Conservation (phyloP, 2,329 filamentous ascomycete genomes). For the Diaporthe eres region DNA sequence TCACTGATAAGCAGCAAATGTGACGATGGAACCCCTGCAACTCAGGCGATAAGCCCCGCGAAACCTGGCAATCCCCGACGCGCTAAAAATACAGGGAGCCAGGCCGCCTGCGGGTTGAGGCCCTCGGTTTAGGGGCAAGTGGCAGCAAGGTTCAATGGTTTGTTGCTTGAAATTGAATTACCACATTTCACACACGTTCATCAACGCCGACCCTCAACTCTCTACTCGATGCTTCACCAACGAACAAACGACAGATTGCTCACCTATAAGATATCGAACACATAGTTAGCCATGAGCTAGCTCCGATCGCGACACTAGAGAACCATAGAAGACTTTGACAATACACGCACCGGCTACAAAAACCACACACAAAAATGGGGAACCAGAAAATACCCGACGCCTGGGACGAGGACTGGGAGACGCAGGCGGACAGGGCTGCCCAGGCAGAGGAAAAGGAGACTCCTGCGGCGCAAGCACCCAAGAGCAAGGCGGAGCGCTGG, state of each 20-base stretch:
- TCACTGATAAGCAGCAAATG: conserved; percentile 32
- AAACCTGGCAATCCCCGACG: conserved; percentile 20
- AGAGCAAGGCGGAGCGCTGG: conserved; percentile 82
- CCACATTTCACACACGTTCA: not conserved
- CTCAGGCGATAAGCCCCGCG: conserved; percentile 37
- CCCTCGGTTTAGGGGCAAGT: conserved; percentile 8
- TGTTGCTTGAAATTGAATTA: conserved; percentile 11
- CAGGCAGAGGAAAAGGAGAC: conserved; percentile 56
- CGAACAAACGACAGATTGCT: conserved; percentile 6
- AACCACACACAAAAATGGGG: conserved; percentile 55
- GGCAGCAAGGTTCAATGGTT: conserved; percentile 1
- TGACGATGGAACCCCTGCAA: not conserved
- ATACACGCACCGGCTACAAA: not conserved
- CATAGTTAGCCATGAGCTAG: conserved; percentile 17
- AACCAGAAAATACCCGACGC: conserved; percentile 76
- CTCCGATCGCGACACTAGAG: not conserved
- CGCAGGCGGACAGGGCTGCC: conserved; percentile 74
- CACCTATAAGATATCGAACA: not conserved
- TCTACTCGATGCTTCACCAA: not conserved
- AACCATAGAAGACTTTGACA: not conserved
- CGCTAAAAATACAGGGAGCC: not conserved
- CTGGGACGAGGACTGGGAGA: conserved; percentile 94
- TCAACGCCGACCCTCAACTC: not conserved
- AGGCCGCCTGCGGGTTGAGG: not conserved
- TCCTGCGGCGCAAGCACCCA: conserved; percentile 54